phyloP scores from a whole-genome alignment of 2,329 filamentous ascomycete genomes.

The Exophiala sp. region DNA sequence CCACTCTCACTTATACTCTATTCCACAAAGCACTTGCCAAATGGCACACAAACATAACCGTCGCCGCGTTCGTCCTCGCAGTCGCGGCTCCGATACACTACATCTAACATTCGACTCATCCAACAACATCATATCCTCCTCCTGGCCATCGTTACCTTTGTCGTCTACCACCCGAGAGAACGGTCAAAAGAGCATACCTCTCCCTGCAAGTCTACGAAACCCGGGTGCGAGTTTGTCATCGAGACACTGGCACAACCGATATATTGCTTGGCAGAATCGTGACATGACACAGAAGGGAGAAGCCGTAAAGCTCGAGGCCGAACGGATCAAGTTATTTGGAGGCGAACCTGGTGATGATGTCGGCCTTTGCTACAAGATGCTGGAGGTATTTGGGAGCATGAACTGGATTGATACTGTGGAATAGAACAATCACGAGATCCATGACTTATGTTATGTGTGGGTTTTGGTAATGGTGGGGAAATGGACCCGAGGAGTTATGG shows the following conservation, averaged over 20 bases:
- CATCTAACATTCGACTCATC: conserved; percentile 24
- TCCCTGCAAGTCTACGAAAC: conserved; percentile 29
- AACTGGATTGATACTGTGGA: conserved; percentile 42
- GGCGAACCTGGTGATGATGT: conserved; percentile 29
- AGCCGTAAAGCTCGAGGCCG: conserved; percentile 34
- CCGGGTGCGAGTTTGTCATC: conserved; percentile 27
- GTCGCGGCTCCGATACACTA: conserved; percentile 34
- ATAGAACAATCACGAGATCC: neutral
- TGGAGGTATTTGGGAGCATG: conserved; percentile 48
- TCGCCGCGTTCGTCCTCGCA: conserved; percentile 43
- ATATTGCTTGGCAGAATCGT: conserved; percentile 39
- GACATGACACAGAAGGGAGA: conserved; percentile 34
- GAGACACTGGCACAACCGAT: conserved; percentile 42
- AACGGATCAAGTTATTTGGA: conserved; percentile 39
- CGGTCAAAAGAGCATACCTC: conserved; percentile 17
- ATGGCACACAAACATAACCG: conserved; percentile 49
- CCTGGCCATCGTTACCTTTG: conserved; percentile 14
- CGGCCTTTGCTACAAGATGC: conserved; percentile 46
- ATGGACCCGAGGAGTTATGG: neutral
- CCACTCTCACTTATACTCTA: no score
- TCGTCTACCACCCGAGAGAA: conserved; percentile 1
- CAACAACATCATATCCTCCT: conserved; percentile 21
- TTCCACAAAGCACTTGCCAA: neutral
- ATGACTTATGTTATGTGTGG: neutral
- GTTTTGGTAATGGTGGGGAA: neutral